Base-by-base conservation (phyloP, 2,329 filamentous ascomycete genomes). In the Lecanoromycetidae sp. region DNA sequence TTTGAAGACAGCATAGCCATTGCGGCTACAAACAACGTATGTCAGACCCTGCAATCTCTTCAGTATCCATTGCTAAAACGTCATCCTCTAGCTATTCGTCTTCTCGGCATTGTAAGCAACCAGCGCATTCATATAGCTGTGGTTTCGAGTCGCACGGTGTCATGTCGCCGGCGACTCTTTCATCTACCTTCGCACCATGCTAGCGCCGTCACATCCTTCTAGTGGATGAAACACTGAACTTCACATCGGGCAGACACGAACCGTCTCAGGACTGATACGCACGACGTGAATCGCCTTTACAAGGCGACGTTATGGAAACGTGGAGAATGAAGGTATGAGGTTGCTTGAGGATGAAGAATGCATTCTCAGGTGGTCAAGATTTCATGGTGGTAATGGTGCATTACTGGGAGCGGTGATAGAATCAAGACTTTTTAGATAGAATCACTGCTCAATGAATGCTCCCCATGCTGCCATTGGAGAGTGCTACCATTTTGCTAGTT, bases 1-100 rank as follows among this genome's bases (percentile, higher is more conserved):
- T 95, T 93, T 60, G 91, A 98, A 69, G 90, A 98, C 70, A 96
- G 90, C 71, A 98, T 98, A 69, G 91, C 91, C 49, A 98, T 98
- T 72, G 91, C 91, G 57, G 91, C 91, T 52, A 98, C 91, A 55
- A 98, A 98, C 75, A 98, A 98, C 69, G 91, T 96, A 71, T 83
- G 90, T 74, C 48, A 22, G 30, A 29, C 9, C 8, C 13, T 27
- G 30, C 15, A 3, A 2, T 41, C 17, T 5, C 10, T 30, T 20
- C 19, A 15, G 26, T 22, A n/a, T 36, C 12, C 15, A 10, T 29
- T 27, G 15, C 6, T 39, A 35, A 36, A 13, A 37, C 52, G 22
- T 50, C 43, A 30, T 22, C 27, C 29, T 49, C 49, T 54, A 86
- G 82, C 71, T 86, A 58, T 86, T 86, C 66, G 82, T 86, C 57